Conservation (phyloP, 768 basidiomycete genomes). For the Podaxis pistillaris region DNA sequence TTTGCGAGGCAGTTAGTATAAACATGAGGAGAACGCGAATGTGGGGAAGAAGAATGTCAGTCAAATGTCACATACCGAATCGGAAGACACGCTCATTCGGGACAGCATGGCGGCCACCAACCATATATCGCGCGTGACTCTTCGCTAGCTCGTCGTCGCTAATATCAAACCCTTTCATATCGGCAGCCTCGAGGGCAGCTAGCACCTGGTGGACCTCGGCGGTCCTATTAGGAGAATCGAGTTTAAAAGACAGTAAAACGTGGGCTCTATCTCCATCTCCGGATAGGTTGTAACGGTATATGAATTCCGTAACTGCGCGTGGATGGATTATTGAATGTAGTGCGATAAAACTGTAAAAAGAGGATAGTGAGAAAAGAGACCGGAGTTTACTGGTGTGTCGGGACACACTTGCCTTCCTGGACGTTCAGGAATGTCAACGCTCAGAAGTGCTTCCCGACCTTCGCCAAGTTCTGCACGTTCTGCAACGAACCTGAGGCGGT, state of each 20-base stretch:
- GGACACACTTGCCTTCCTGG: conserved; percentile 73
- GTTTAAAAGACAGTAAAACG: conserved; percentile 88
- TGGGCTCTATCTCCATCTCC: conserved; percentile 65
- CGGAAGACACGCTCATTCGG: conserved; percentile 86
- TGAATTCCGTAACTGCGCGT: conserved; percentile 92
- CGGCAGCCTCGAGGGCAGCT: conserved; percentile 53
- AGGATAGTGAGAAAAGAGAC: conserved; percentile 8
- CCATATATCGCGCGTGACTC: conserved; percentile 90
- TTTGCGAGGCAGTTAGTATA: not conserved
- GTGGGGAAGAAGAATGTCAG: not conserved
- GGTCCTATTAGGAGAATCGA: conserved; percentile 57
- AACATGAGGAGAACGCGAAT: not conserved
- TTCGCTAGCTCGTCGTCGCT: conserved; percentile 96
- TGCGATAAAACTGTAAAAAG: conserved; percentile 67
- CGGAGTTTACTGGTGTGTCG: not conserved
- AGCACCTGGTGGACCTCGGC: conserved; percentile 68
- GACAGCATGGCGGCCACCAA: conserved; percentile 80
- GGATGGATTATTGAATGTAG: conserved; percentile 88
- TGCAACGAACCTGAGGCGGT: conserved; percentile 93
- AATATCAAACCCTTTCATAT: conserved; percentile 87
- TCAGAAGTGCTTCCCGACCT: conserved; percentile 88
- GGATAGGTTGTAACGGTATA: conserved; percentile 77
- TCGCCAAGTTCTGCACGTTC: conserved; percentile 98
- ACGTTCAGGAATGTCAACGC: conserved; percentile 90
- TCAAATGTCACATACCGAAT: conserved; percentile 68